phyloP scores from a whole-genome alignment of 352 stramenopile genomes.

The Globisporangium cylindrosporum region DNA sequence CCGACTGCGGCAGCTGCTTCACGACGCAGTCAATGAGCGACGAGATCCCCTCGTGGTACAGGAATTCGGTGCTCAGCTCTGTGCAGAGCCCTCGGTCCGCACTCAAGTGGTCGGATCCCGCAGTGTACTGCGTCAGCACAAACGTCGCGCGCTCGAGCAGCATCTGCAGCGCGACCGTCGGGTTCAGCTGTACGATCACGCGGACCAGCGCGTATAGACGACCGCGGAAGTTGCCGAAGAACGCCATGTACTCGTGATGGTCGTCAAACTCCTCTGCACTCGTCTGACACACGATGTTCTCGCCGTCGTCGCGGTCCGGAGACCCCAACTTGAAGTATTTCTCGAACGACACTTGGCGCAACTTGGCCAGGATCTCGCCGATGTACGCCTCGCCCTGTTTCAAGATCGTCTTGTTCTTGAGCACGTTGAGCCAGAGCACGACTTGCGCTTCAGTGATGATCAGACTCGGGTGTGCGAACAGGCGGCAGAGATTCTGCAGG shows the following conservation, averaged over 20 bases:
- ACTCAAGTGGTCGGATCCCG: conserved; percentile 51
- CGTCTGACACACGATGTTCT: conserved; percentile 35
- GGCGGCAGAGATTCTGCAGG: conserved; percentile 43
- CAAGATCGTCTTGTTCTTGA: conserved; percentile 69
- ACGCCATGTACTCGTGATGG: conserved; percentile 63
- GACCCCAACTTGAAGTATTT: conserved; percentile 82
- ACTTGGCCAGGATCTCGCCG: conserved; percentile 32
- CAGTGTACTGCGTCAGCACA: conserved; percentile 45
- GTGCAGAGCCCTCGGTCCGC: conserved; percentile 47
- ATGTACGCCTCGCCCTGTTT: conserved; percentile 40
- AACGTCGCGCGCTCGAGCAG: conserved; percentile 58
- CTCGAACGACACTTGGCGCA: conserved; percentile 65
- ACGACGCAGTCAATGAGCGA: conserved; percentile 71
- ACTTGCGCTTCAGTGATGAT: conserved; percentile 70
- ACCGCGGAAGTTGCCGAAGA: conserved; percentile 78
- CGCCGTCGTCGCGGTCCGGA: conserved; percentile 47
- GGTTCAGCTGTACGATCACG: conserved; percentile 55
- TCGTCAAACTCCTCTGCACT: conserved; percentile 73
- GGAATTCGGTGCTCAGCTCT: conserved; percentile 54
- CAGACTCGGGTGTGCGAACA: conserved; percentile 70
- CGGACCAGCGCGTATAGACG: conserved; percentile 77
- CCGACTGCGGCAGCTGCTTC: conserved; percentile 56
- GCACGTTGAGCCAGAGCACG: conserved; percentile 65
- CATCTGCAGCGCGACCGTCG: conserved; percentile 45
- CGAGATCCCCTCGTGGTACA: conserved; percentile 78